Evolutionary conservation across 768 basidiomycete species (phyloP).

Genomic region (Mrakia frigida): DNA sequence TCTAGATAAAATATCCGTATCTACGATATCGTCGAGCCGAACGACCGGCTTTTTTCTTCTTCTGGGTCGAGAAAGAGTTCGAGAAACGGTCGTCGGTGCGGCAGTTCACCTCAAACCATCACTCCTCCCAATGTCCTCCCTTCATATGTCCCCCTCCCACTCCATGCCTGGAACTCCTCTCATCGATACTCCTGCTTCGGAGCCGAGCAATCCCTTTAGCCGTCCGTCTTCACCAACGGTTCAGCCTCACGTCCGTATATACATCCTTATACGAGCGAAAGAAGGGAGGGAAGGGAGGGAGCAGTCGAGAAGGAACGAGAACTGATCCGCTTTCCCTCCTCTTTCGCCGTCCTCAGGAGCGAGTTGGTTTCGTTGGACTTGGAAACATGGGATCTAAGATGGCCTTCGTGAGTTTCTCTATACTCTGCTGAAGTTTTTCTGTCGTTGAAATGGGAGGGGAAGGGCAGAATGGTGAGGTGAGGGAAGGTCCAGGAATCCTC

Average conservation of each 20-base stretch:
- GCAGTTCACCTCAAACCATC: too few relatives aligned
- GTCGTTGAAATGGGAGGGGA: not conserved
- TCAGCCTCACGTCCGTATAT: not conserved
- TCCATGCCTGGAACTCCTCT: too few relatives aligned
- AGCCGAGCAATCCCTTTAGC: conserved; percentile 28
- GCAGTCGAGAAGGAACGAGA: too few relatives aligned
- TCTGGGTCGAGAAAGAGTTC: too few relatives aligned
- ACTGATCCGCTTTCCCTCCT: not conserved
- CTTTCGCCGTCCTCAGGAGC: conserved; percentile 35
- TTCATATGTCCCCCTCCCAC: too few relatives aligned
- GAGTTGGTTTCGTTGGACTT: conserved; percentile 51
- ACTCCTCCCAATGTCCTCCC: too few relatives aligned
- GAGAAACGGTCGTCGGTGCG: too few relatives aligned
- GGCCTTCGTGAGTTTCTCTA: conserved; percentile 15
- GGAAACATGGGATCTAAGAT: conserved; percentile 41
- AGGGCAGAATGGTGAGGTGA: not conserved
- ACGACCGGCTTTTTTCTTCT: too few relatives aligned
- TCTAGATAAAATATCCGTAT: too few relatives aligned
- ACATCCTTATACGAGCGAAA: too few relatives aligned
- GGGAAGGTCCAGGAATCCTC: not conserved
- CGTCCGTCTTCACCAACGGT: conserved; percentile 20
- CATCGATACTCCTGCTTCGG: not conserved
- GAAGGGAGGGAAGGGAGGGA: too few relatives aligned
- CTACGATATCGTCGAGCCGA: too few relatives aligned
- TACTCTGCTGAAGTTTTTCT: not conserved